Percentiles rank a stretch among this genome's conserved stretches.
These are phyloP conservation scores for Meripilus lineatus DNA, from an alignment of 1,284 basidiomycete species.

Conservation along the genomic window DNA sequence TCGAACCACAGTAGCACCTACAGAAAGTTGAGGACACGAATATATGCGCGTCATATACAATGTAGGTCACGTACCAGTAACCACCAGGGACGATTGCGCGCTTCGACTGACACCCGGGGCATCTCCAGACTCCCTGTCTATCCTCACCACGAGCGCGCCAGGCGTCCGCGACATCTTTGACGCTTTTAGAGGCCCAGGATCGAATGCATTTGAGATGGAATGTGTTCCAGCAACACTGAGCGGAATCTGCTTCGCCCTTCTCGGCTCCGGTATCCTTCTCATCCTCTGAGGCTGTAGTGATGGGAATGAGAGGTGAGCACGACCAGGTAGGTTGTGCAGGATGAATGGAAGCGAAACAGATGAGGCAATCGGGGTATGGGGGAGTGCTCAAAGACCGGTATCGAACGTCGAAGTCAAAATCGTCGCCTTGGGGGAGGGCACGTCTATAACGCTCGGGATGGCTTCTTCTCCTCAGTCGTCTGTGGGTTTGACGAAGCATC, in stretches of 20 bases:
- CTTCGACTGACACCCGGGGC: slow-evolving; percentile 83
- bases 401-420: slow-evolving; percentile 70
- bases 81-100: slow-evolving; percentile 57
- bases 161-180: slow-evolving; percentile 72
- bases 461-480: too few species aligned
- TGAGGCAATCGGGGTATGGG: slow-evolving; percentile 75
- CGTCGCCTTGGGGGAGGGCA: slow-evolving; percentile 33
- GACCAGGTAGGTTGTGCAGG: slow-evolving; percentile 75
- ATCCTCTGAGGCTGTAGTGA: slow-evolving; percentile 30
- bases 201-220: slow-evolving; percentile 81
- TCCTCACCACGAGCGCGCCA: slow-evolving; percentile 70
- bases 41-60: not conserved
- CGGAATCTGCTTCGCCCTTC: slow-evolving; percentile 18
- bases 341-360: slow-evolving; percentile 72
- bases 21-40: not conserved
- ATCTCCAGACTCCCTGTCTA: slow-evolving; percentile 74
- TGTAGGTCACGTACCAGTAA: slow-evolving; percentile 51
- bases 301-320: slow-evolving; percentile 57
- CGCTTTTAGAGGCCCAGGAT: slow-evolving; percentile 75
- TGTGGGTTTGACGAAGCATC: not conserved
- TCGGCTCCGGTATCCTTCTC: slow-evolving; percentile 21
- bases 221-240: slow-evolving; percentile 77
- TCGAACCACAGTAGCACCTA: slow-evolving; percentile 82
- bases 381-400: slow-evolving; percentile 54
- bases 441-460: slow-evolving; percentile 16